A percentile compares a stretch with the other conserved stretches of the same genome.
These are phyloP conservation scores for Colletotrichum sublineola DNA, from an alignment of 2,329 filamentous ascomycete species.

Conservation along the genomic window DNA sequence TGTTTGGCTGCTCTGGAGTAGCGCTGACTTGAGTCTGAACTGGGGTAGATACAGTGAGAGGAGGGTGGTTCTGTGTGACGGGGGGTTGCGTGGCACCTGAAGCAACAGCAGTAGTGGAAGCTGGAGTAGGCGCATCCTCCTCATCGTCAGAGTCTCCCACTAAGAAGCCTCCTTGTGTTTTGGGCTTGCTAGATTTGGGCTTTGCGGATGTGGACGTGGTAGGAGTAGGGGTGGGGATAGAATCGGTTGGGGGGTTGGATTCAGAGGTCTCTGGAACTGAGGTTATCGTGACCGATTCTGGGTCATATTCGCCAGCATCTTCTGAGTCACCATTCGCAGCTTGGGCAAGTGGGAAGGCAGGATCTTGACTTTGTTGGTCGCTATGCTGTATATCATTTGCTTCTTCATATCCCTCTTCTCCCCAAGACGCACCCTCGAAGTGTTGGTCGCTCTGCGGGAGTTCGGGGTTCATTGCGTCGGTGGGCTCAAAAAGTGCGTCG, in stretches of 20 bases:
- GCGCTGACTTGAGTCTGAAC: constrained; percentile 34
- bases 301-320: constrained; percentile 65
- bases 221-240: constrained; percentile 45
- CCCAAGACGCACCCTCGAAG: constrained; percentile 62
- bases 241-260: constrained; percentile 47
- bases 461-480: constrained; percentile 40
- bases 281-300: constrained; percentile 63
- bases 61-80: constrained; percentile 16
- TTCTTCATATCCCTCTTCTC: constrained; percentile 66
- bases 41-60: constrained; percentile 33
- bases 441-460: constrained; percentile 41
- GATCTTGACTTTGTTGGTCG: constrained; percentile 66
- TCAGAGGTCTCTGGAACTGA: constrained; percentile 48
- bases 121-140: constrained; percentile 52
- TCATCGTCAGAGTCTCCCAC: constrained; percentile 72
- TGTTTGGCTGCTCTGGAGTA: constrained; percentile 42
- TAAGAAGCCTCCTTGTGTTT: constrained; percentile 71
- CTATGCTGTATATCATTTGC: constrained; percentile 69
- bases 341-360: constrained; percentile 58
- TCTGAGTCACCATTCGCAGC: constrained; percentile 57
- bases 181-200: constrained; percentile 63
- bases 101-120: constrained; percentile 26
- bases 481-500: neutral
- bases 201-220: constrained; percentile 36
- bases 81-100: constrained; percentile 12